Base-by-base conservation (phyloP, 2,329 filamentous ascomycete species). In the Pseudocercospora cruenta region DNA sequence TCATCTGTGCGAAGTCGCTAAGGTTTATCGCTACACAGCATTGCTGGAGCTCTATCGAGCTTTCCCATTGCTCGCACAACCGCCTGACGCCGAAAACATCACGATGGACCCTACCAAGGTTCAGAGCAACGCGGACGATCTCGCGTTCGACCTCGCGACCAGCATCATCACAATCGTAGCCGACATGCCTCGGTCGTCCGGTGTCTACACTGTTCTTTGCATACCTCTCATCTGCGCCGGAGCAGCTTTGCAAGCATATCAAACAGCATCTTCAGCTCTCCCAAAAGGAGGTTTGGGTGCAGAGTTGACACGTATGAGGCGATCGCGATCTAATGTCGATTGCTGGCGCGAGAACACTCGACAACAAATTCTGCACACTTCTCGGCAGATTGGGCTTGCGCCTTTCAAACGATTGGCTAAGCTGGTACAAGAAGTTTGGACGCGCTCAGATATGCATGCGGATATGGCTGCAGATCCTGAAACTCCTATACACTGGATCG, bases 341-440 rank as follows among this genome's bases (percentile, higher is more conserved):
- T 58, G 43, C 39, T 58, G 39, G 65, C 61, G 65, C n/a, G 62
- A 61, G n/a, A 58, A 62, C 12, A 31, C 63, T 5, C 47, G 65
- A n/a, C 51, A 64, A 19, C 61, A 67, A 31, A 67, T 64, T 21
- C 16, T 64, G 28, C 62, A 66, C 28, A 65, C 58, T 19, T 55
- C 60, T 22, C 33, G 47, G 21, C 61, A 45, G 14, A 47, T 69
- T n/a, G 64, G 64, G 5, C 36, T 69, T 8, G 64, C 60, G 4
- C 31, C 63, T n/a, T 33, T 68, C 7, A 47, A 62, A 2, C 39
- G 66, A n/a, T 61, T 55, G 14, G 64, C 58, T 2, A 65, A 64
- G 24, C 26, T 69, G 39, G 58, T 69, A 7, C 61, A 69, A 16
- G 60, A 66, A 26, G 68, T 68, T 16, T 68, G 68, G 68, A 61